Base-by-base conservation (phyloP, 2,329 filamentous ascomycete species). In the Claviceps cyperi region DNA sequence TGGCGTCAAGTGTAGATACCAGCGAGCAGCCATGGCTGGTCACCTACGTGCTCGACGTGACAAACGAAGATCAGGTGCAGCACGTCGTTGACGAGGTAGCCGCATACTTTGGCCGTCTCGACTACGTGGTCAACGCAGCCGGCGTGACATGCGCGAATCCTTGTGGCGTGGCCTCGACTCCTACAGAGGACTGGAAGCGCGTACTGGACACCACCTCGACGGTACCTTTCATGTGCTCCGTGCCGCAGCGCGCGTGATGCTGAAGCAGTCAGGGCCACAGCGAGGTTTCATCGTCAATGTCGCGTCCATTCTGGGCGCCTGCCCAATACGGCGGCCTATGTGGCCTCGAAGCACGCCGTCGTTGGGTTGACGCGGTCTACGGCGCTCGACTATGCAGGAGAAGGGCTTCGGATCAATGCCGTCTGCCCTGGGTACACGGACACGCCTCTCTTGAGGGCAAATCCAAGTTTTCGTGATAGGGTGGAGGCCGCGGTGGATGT, bases 401-500 rank as follows among this genome's bases (percentile, higher is more conserved):
- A 66, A 46, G 71, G 70, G 3, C 77, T 81, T 51, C 71, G 76
- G 46, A 75, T 81, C 60, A 81, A 81, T 56, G 76, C 75, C 2
- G 72, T 81, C n/a, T 79, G 77, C 50, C 77, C 77, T 0, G 74
- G 69, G 9, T 75, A 71, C 11, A 64, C 74, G 36, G 58, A 62
- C 43, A 74, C 70, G 2, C 68, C 71, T 0, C 54, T 73, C 3
- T 51, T 68, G 1, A 58, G 53, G 9, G 28, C 28, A 9, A 50
- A 51, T 22, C 60, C 14, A 5, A 35, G 19, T 4, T 2, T 15
- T 21, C 21, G 14, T 4, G 17, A 13, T 13, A 15, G 3, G 3
- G 6, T 45, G 5, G 14, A 38, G 15, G 19, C 44, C 6, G 13
- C 17, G 4, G 48, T 9, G 28, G 15, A 14, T 5, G 21, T 9